Evolutionary conservation across 1,139 yeast genomes (phyloP).

Genomic region (Debaryomycetaceae sp.): DNA sequence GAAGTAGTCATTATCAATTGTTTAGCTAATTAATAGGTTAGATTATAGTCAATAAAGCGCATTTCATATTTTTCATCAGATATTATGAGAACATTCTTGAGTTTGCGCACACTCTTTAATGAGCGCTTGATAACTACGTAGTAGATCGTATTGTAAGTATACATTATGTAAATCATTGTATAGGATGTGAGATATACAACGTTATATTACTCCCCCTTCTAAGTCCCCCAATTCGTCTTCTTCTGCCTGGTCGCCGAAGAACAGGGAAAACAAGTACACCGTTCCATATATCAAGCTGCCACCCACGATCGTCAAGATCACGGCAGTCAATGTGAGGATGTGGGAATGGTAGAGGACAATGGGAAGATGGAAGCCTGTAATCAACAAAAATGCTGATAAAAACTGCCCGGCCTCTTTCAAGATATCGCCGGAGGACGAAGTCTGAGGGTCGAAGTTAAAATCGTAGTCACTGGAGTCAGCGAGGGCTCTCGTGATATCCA

Average conservation of each 20-base stretch:
- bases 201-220: constrained; percentile 4
- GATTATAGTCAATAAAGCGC: neutral
- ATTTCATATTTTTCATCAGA: neutral
- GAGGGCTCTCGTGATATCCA: constrained; percentile 37
- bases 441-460: constrained; percentile 41
- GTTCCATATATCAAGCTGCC: constrained; percentile 72
- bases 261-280: constrained; percentile 67
- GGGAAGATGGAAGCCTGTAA: constrained; percentile 68
- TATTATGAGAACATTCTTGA: neutral
- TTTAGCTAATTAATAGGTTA: neutral
- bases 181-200: too few species aligned
- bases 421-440: constrained; percentile 27
- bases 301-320: constrained; percentile 62
- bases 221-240: constrained; percentile 22
- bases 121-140: neutral
- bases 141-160: neutral
- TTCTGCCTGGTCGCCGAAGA: constrained; percentile 61
- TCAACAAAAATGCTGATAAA: constrained; percentile 61
- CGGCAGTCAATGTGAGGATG: constrained; percentile 56
- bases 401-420: constrained; percentile 64
- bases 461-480: constrained; percentile 40
- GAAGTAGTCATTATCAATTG: constrained; percentile 5
- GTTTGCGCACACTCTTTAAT: neutral
- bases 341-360: constrained; percentile 62
- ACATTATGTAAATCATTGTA: too few species aligned